Base-by-base conservation (phyloP, 1,139 yeast genomes). In the Nakaseomyces bracarensis region DNA sequence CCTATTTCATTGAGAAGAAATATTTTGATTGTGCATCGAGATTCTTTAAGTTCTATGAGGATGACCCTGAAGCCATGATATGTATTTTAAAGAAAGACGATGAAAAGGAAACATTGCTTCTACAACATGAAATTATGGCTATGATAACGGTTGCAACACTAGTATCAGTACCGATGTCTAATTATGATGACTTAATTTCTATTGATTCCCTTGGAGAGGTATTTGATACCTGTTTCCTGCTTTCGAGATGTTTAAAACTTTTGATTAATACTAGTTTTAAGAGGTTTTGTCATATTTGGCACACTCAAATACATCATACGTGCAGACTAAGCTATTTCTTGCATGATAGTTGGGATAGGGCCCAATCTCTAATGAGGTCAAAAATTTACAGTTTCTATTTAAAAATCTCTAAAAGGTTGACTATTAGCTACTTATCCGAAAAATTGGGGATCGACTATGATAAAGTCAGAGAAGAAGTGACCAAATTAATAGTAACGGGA, bases 341-440 rank as follows among this genome's bases (percentile, higher is more conserved):
- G 9, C 35, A 38, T 21, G 46, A 46, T 13, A 46, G 43, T 21
- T 56, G 61, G 61, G 36, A 38, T 2, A 40, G 31, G 9, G 51
- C 54, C 2, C 48, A 50, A 13, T 39, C 34, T 20, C 43, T 46
- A 10, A 52, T 58, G 53, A 46, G 60, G 28, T 41, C 47, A 29
- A 60, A 58, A 38, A 50, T 58, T 14, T 55, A 54, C 36, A 51
- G 52, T 18, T 55, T 60, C 35, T 58, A 60, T 43, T 37, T 60
- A 38, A 46, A 54, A 30, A 46, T 58, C 3, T 52, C 61, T 2
- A 47, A 46, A 18, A 45, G 38, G 30, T 38, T 59, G 13, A 46
- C 45, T 19, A 44, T 58, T 8, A 43, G 52, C 25, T 58, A 59
- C 39, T 42, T 59, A 13, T 51, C 63, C 3, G 45, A 49, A 9